These are phyloP conservation scores for Phytophthora palmivora DNA, from an alignment of 352 stramenopile genomes.

Conservation along the genomic window DNA sequence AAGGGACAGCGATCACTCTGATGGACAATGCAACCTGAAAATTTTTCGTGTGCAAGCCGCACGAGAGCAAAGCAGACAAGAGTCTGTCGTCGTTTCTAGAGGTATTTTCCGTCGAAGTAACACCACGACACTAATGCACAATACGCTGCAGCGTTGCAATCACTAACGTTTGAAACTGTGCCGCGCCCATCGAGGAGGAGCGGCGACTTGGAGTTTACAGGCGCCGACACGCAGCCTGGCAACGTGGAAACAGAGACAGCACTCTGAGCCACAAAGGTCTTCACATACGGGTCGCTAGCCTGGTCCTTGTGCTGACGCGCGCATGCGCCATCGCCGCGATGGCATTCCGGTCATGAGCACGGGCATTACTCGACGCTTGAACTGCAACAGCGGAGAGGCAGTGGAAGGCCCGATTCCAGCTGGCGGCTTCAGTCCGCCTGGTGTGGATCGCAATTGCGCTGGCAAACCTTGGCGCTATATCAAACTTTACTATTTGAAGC, in stretches of 20 bases:
- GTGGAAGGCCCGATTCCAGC: conserved; percentile 29
- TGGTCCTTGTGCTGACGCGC: conserved; percentile 21
- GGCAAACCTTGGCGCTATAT: conserved; percentile 8
- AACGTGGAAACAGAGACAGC: conserved; percentile 19
- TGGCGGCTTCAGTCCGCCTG: conserved; percentile 28
- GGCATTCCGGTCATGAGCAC: conserved; percentile 26
- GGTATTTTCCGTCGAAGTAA: neutral
- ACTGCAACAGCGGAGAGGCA: conserved; percentile 19
- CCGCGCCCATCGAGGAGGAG: neutral
- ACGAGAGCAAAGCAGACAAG: neutral
- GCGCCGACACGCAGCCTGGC: conserved; percentile 13
- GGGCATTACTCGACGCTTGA: conserved; percentile 24
- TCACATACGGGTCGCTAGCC: conserved; percentile 16
- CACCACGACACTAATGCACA: neutral
- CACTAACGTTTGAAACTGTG: conserved; percentile 1
- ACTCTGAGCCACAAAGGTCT: conserved; percentile 27
- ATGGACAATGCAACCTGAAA: too few relatives aligned
- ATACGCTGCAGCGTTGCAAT: neutral
- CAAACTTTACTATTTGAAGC: conserved; percentile 13
- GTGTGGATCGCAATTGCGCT: conserved; percentile 1
- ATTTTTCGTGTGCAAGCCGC: neutral
- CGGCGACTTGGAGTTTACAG: conserved; percentile 5
- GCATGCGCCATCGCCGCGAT: conserved; percentile 11
- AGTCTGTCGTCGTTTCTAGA: neutral
- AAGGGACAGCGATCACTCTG: too few relatives aligned